A percentile compares a stretch with the other conserved stretches of the same genome.
These are phyloP conservation scores for Aspergillus brasiliensis DNA, from an alignment of 2,329 filamentous ascomycete genomes.

Conservation along the genomic window DNA sequence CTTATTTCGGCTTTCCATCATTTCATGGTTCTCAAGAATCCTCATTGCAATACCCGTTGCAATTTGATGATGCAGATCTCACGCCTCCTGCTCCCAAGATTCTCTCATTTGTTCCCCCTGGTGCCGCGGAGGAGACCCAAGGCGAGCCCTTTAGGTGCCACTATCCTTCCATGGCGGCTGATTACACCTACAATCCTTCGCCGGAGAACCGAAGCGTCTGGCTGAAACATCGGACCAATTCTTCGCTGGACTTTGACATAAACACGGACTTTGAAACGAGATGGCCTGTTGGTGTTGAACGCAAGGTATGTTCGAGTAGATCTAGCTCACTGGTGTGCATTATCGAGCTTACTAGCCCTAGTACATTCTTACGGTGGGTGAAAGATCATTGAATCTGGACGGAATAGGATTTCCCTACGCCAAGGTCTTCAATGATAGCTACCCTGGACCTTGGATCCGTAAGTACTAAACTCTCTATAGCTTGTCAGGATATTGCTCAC, in stretches of 20 bases:
- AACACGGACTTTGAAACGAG: constrained; percentile 1
- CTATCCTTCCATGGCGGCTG: constrained; percentile 1
- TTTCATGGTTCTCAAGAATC: neutral
- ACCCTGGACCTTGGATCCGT: constrained; percentile 12
- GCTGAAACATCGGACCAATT: constrained; percentile 1
- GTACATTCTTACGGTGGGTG: constrained; percentile 4
- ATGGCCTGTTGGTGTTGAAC: neutral
- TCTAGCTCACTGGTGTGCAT: no score
- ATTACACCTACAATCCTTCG: neutral
- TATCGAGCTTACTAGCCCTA: neutral
- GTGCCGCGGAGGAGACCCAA: neutral
- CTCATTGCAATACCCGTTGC: neutral
- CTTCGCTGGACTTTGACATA: neutral
- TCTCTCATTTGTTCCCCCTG: neutral
- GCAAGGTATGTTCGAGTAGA: neutral
- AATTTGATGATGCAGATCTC: no score
- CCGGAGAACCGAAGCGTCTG: neutral
- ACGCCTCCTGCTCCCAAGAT: neutral
- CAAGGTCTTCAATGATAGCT: neutral
- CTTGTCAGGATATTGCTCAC: neutral
- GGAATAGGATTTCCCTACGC: neutral
- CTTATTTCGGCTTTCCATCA: neutral
- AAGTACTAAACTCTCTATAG: neutral
- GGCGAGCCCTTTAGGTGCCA: neutral
- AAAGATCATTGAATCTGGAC: neutral